phyloP scores from a whole-genome alignment of 495 filamentous ascomycete species.

The Lichina pygmaea region DNA sequence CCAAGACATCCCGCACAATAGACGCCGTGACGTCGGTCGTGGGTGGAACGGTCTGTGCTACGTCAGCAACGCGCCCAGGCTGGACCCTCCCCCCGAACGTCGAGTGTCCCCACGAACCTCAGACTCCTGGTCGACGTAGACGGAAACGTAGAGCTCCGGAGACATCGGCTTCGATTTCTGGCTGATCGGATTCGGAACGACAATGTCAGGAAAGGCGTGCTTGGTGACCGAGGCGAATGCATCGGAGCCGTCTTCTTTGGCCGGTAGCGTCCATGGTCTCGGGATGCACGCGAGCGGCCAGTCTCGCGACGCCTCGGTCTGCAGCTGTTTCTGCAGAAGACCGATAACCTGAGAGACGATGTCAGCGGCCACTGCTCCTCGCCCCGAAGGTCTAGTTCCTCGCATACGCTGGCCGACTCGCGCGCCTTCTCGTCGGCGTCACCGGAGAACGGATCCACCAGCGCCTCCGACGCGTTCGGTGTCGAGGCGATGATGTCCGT shows the following conservation, averaged over 20 bases:
- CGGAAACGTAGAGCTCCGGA: conserved; percentile 81
- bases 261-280: conserved; percentile 46
- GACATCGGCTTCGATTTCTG: conserved; percentile 52
- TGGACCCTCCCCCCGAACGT: no score
- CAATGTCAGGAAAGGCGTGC: conserved; percentile 47
- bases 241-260: conserved; percentile 18
- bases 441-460: conserved; percentile 58
- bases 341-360: conserved; percentile 24
- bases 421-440: conserved; percentile 22
- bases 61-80: background rate
- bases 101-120: conserved; percentile 15
- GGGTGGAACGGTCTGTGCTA: conserved; percentile 43
- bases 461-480: conserved; percentile 50
- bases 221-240: conserved; percentile 28
- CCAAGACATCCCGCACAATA: conserved; percentile 55
- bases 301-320: conserved; percentile 33
- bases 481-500: conserved; percentile 76
- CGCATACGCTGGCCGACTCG: conserved; percentile 24
- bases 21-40: conserved; percentile 47
- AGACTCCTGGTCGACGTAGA: conserved; percentile 67
- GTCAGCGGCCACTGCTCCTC: background rate
- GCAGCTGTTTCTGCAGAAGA: conserved; percentile 64
- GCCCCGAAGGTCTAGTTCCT: background rate
- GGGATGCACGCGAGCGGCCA: conserved; percentile 67
- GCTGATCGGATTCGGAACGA: conserved; percentile 43